Base-by-base conservation (phyloP, 371 early-diverging fungal species). In the Syncephalastrum racemosum region DNA sequence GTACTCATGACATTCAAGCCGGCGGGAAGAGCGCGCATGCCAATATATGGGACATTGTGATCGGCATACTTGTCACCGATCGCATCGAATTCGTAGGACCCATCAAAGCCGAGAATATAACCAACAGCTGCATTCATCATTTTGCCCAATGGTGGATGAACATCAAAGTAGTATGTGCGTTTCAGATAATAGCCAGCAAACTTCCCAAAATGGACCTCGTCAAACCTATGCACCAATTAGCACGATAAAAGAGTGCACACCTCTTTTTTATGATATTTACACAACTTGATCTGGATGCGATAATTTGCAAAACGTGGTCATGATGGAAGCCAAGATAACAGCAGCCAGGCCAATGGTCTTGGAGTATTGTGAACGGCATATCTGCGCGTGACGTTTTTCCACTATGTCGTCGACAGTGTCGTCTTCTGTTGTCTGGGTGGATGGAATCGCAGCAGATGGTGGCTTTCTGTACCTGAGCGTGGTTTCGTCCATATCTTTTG, bases 151-250 rank as follows among this genome's bases (percentile, higher is more conserved):
- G 99, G 99, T 19, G 99, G 99, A 67, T 99, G 99, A 23, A 99
- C 98, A 67, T 99, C 99, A 78, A 99, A 99, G 75, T 89, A 98
- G 80, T 93, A 99, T 50, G 86, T 80, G n/a, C 96, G 75, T 4
- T 87, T 81, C 18, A 99, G 64, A 67, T 99, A 99, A 68, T 88
- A 94, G 20, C 87, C 83, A 14, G 96, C 92, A 75, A 98, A 99
- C 68, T 98, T 99, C 39, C 99, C 99, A 84, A 99, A 99, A 72
- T 99, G 99, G 8, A 97, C 98, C 73, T 99, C 99, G 74, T 85
- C 83, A 64, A 83, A 84, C 1, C 83, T 82, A 58, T 10, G 3
- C 48, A 16, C 0, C 4, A 6, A 16, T 52, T 2, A 36, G 10
- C 36, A 36, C 14, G 2, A 5, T 0, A 4, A 6, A 52, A 18